Evolutionary conservation across 305 asterid species (phyloP).

Genomic region (Fraxinus nigra): DNA sequence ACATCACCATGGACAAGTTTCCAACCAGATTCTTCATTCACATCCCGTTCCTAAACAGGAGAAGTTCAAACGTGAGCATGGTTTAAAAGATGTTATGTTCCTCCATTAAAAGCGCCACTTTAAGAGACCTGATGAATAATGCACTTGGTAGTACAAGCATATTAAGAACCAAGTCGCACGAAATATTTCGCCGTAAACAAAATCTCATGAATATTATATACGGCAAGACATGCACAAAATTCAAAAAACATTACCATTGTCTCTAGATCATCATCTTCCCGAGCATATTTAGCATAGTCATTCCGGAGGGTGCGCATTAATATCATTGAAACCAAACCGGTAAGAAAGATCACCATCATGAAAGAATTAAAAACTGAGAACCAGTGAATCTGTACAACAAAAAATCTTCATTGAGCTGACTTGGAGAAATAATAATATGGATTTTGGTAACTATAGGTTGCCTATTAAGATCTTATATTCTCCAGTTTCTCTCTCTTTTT

Average conservation of each 20-base stretch:
- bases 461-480: neutral
- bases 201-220: neutral
- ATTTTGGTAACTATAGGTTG: neutral
- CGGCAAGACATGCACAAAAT: neutral
- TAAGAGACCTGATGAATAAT: neutral
- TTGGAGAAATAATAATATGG: slow-evolving; percentile 6
- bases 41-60: slow-evolving; percentile 59
- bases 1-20: slow-evolving; percentile 67
- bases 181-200: neutral
- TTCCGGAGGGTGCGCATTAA: slow-evolving; percentile 66
- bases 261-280: slow-evolving; percentile 65
- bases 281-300: slow-evolving; percentile 65
- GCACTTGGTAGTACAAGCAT: slow-evolving; percentile 6
- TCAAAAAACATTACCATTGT: slow-evolving; percentile 38
- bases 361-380: slow-evolving; percentile 73
- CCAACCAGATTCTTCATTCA: slow-evolving; percentile 69
- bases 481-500: neutral
- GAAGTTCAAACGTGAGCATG: slow-evolving; percentile 11
- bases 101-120: neutral
- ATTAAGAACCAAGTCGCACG: neutral
- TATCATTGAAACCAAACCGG: slow-evolving; percentile 77
- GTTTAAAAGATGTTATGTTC: slow-evolving; percentile 15
- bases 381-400: slow-evolving; percentile 72
- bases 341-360: slow-evolving; percentile 86
- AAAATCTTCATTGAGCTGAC: slow-evolving; percentile 15